Percentiles rank a stretch among this genome's conserved stretches.
Evolutionary conservation across 768 basidiomycete species (phyloP).

Genomic region (Agrocybe pediades): DNA sequence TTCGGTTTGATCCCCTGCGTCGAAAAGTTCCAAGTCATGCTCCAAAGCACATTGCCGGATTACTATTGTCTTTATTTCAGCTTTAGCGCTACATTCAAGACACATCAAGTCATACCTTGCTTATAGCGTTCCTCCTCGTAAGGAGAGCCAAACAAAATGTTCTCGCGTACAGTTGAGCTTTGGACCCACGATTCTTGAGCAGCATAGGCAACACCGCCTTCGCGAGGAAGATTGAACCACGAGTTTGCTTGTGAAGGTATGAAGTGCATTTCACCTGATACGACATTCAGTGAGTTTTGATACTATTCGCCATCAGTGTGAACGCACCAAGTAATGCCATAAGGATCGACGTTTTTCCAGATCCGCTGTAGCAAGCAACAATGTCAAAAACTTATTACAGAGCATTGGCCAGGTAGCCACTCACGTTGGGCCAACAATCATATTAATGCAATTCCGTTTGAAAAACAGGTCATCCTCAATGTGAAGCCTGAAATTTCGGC

Average conservation of each 20-base stretch:
- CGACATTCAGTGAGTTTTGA: background rate
- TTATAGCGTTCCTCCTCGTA: conserved; percentile 77
- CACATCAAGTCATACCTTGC: conserved; percentile 42
- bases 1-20: conserved; percentile 1
- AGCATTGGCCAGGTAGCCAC: conserved; percentile 1
- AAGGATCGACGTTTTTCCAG: conserved; percentile 62
- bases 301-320: too few species aligned
- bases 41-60: conserved; percentile 69
- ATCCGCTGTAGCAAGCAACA: conserved; percentile 24
- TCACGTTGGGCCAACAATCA: conserved; percentile 57
- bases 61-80: background rate
- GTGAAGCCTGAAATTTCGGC: conserved; percentile 50
- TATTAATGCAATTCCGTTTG: conserved; percentile 51
- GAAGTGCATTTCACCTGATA: conserved; percentile 64
- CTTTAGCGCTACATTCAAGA: background rate
- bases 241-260: conserved; percentile 49
- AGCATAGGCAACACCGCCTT: conserved; percentile 70
- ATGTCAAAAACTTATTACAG: background rate
- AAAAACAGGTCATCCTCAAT: conserved; percentile 58
- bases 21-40: conserved; percentile 40
- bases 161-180: conserved; percentile 76
- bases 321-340: conserved; percentile 55
- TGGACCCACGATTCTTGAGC: conserved; percentile 84
- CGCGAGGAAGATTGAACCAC: conserved; percentile 67
- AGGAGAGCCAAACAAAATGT: conserved; percentile 75